Evolutionary conservation across 441 rosid species (phyloP).

Genomic region (Adansonia gregorii): DNA sequence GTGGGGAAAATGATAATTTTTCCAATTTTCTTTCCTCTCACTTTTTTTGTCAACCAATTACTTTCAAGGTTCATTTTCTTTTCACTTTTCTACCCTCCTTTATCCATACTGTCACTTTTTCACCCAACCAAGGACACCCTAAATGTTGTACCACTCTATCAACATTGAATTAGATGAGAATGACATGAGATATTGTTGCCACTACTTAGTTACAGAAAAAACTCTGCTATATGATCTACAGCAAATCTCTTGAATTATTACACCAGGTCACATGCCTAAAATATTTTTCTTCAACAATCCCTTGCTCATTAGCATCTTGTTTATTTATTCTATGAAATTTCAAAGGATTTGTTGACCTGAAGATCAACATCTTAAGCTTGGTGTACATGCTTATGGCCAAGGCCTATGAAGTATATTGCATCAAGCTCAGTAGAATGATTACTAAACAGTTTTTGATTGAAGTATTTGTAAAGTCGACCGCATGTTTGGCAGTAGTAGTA

Average conservation of each 20-base stretch:
- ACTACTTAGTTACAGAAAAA: not conserved
- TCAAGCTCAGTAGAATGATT: slow-evolving; percentile 5
- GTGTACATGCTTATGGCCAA: not conserved
- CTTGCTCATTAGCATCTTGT: not conserved
- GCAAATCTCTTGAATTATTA: not conserved
- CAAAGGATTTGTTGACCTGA: not conserved
- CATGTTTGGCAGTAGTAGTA: not conserved
- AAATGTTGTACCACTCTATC: not conserved
- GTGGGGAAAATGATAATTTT: too few relatives aligned
- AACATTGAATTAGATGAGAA: not conserved
- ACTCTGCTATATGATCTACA: not conserved
- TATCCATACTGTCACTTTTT: too few relatives aligned
- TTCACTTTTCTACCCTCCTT: too few relatives aligned
- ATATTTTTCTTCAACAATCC: not conserved
- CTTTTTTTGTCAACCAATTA: too few relatives aligned
- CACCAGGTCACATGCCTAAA: not conserved
- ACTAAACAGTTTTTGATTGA: not conserved
- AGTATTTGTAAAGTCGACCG: not conserved
- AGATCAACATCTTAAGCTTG: not conserved
- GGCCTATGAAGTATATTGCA: not conserved
- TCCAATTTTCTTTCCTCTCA: too few relatives aligned
- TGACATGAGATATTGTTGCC: not conserved
- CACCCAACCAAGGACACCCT: not conserved
- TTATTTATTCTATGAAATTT: not conserved
- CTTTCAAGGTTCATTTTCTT: too few relatives aligned